Evolutionary conservation across 106 monocot species (phyloP), one percentile per base, ranked within the genome.

Genomic region (Acanthochlamys bracteata): DNA sequence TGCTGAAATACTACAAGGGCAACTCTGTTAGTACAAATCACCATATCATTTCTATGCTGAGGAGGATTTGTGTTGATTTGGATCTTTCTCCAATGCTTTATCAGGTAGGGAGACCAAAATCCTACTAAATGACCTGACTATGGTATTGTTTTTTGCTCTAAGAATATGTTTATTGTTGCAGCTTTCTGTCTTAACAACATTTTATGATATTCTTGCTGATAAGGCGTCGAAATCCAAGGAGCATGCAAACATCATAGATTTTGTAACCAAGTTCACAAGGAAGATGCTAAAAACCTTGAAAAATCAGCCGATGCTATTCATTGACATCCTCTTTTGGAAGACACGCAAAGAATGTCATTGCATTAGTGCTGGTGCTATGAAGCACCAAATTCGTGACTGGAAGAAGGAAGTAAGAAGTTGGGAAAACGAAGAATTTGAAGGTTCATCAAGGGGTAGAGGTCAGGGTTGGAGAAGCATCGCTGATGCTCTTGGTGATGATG

Each of bases 401-500:
- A 82, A 78, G 67, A 88, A 71, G 64, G 76, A 83, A 57, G 39
- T 69, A 43, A 66, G 55, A 60, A 54, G 53, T 41, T 68, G 58
- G 54, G 65, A 69, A 66, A 25, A 13, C 64, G 76, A 72, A 55
- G 59, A 9, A 57, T 64, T 19, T 10, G 14, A 8, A 45, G 70
- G 53, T 73, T 52, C 59, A 26, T 49, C 72, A 66, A 72, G 66
- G 67, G 47, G 49, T 23, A 61, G 11, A 39, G 62, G 63, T 40
- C 10, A 42, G 61, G 64, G 59, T 42, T 41, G 59, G 20, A 91
- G 45, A 77, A 91, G 77, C 68, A 78, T 98, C 66, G 85, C 88
- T 76, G 96, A 98, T 66, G 79, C 91, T 71, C 88, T 98, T 72
- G 96, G 96, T 53, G 96, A 98, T 70, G 96, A 98, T 73, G 96